Evolutionary conservation across 495 filamentous ascomycete genomes (phyloP).

Genomic region (Hypoxylon trugodes): DNA sequence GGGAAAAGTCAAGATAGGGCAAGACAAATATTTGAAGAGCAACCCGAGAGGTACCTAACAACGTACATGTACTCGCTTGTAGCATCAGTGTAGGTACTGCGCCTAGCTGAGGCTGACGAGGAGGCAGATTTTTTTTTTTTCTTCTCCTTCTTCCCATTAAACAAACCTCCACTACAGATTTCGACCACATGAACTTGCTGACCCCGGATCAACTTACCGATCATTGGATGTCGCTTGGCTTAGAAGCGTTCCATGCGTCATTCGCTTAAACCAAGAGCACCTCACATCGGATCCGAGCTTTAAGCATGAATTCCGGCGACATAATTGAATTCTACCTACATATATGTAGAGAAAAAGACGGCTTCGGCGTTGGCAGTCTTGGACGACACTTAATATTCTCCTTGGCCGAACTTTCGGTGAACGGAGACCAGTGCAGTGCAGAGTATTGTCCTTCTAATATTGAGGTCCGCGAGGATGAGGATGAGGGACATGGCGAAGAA

Average conservation of each 20-base stretch:
- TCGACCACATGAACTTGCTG: constrained; percentile 26
- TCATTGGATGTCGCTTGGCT: constrained; percentile 25
- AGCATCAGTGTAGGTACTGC: constrained; percentile 16
- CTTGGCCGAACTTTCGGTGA: constrained; percentile 27
- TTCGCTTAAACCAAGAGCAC: constrained; percentile 2
- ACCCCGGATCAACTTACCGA: constrained; percentile 5
- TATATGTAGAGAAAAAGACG: not conserved
- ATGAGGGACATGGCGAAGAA: not conserved
- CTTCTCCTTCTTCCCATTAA: too few relatives aligned
- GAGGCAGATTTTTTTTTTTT: constrained; percentile 25
- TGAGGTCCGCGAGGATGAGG: not conserved
- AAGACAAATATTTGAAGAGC: constrained; percentile 25
- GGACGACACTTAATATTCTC: not conserved
- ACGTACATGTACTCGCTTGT: constrained; percentile 13
- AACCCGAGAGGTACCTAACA: constrained; percentile 1
- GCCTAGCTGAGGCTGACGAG: constrained; percentile 36
- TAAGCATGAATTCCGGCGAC: not conserved
- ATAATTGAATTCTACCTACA: not conserved
- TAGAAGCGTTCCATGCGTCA: constrained; percentile 19
- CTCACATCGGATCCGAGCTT: not conserved
- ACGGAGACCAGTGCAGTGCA: not conserved
- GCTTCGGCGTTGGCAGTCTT: not conserved
- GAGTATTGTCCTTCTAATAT: not conserved
- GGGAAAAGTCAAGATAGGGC: constrained; percentile 15
- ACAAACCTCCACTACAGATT: constrained; percentile 11